phyloP scores from a whole-genome alignment of 2,329 filamentous ascomycete species.

The Bipolaris zeicola region DNA sequence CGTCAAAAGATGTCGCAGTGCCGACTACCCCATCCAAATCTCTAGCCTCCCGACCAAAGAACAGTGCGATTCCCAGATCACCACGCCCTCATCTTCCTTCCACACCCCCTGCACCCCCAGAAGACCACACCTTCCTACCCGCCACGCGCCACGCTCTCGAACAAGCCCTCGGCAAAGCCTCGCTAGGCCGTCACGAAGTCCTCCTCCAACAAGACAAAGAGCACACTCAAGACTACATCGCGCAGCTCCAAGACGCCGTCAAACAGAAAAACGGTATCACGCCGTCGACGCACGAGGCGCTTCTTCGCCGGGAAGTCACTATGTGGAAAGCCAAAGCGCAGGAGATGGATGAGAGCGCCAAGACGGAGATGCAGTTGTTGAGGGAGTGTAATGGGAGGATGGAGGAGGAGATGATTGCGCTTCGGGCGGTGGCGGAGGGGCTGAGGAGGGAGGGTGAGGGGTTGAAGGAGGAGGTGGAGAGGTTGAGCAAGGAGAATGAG shows the following conservation, averaged over 20 bases:
- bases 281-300: not conserved
- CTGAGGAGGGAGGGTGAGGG: not conserved
- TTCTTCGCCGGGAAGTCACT: not conserved
- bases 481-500: too few species aligned
- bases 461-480: not conserved
- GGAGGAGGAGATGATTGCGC: not conserved
- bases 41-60: not conserved
- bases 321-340: conserved; percentile 3
- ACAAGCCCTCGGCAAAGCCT: conserved; percentile 4
- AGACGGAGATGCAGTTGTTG: conserved; percentile 4
- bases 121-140: not conserved
- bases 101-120: not conserved
- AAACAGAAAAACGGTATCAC: not conserved
- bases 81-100: not conserved
- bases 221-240: conserved; percentile 4
- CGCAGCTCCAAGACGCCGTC: conserved; percentile 4
- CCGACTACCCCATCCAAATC: not conserved
- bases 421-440: not conserved
- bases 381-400: conserved; percentile 3
- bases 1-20: not conserved
- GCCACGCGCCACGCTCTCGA: conserved; percentile 4
- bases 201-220: not conserved
- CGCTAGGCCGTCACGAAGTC: not conserved
- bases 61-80: too few species aligned
- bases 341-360: not conserved